These are phyloP conservation scores for Exserohilum rostratum DNA, from an alignment of 2,329 filamentous ascomycete genomes.

Conservation along the genomic window DNA sequence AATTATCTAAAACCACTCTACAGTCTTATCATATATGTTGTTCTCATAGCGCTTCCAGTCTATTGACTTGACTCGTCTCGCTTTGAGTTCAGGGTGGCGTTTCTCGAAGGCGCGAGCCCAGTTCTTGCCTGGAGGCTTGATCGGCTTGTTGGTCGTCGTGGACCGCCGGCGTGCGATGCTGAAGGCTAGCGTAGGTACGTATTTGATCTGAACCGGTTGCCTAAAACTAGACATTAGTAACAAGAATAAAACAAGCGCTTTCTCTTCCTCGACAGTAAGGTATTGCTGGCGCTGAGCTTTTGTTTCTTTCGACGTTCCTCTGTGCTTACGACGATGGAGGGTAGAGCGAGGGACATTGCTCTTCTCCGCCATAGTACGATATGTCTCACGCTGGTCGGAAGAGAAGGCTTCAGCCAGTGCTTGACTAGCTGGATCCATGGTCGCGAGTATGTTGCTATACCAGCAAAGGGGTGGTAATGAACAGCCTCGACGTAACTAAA, in stretches of 20 bases:
- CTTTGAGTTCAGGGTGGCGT: slow-evolving; percentile 21
- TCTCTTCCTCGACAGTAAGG: background rate
- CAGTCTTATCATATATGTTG: slow-evolving; percentile 28
- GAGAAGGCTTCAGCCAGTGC: slow-evolving; percentile 23
- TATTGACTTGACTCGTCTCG: slow-evolving; percentile 20
- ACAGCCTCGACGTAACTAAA: background rate
- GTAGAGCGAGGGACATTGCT: background rate
- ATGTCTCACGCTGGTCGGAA: slow-evolving; percentile 22
- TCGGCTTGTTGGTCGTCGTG: slow-evolving; percentile 18
- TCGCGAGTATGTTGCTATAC: background rate
- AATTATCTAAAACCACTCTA: slow-evolving; percentile 28
- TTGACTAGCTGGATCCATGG: slow-evolving; percentile 6
- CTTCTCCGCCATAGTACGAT: slow-evolving; percentile 5
- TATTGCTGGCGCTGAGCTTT: slow-evolving; percentile 14
- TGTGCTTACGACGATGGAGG: background rate
- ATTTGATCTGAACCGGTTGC: slow-evolving; percentile 24
- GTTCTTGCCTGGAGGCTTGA: slow-evolving; percentile 7
- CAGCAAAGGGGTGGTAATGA: background rate
- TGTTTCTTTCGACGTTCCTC: background rate
- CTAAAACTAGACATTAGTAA: slow-evolving; percentile 19
- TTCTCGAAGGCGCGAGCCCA: slow-evolving; percentile 17
- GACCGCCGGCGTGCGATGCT: slow-evolving; percentile 17
- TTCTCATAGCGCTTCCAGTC: slow-evolving; percentile 28
- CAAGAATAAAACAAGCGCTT: background rate
- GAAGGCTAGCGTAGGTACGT: slow-evolving; percentile 23